Conservation (phyloP, 2,329 filamentous ascomycete species). For the Tympanopsis confertula region DNA sequence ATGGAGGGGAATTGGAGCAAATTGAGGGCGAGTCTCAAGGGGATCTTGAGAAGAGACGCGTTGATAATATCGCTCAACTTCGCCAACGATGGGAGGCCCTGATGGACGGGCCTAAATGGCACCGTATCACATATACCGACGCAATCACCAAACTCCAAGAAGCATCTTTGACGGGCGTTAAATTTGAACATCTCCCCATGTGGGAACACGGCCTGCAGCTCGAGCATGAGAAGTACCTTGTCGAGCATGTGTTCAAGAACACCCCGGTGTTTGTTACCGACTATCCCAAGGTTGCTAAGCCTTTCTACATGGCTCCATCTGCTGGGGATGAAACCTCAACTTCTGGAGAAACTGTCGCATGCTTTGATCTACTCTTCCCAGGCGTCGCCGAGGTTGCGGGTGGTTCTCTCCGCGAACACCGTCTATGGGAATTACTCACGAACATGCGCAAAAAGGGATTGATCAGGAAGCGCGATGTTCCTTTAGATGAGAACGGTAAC, state of each 20-base stretch:
- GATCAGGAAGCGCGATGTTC: slow-evolving; percentile 14
- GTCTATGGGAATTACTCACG: slow-evolving; percentile 51
- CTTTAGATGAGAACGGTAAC: slow-evolving; percentile 6
- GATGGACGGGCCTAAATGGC: slow-evolving; percentile 45
- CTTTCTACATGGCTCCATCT: slow-evolving; percentile 64
- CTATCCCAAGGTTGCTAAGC: slow-evolving; percentile 80
- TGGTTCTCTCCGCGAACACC: slow-evolving; percentile 80
- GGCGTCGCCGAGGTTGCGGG: slow-evolving; percentile 79
- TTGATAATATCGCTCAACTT: slow-evolving; percentile 28
- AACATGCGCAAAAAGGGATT: slow-evolving; percentile 64
- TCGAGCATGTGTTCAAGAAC: slow-evolving; percentile 34
- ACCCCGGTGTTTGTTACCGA: slow-evolving; percentile 81
- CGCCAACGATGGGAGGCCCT: slow-evolving; percentile 64
- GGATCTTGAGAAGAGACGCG: slow-evolving; percentile 30
- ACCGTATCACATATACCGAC: slow-evolving; percentile 70
- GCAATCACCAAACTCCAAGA: slow-evolving; percentile 60
- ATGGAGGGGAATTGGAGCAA: slow-evolving; percentile 11
- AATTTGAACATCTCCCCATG: slow-evolving; percentile 57
- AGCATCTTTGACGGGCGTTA: slow-evolving; percentile 34
- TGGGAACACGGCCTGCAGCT: slow-evolving; percentile 72
- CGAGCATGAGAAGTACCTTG: slow-evolving; percentile 86
- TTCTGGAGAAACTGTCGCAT: slow-evolving; percentile 56
- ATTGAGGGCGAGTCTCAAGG: slow-evolving; percentile 24
- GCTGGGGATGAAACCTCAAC: neutral
- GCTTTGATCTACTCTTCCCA: slow-evolving; percentile 81